Evolutionary conservation across 768 basidiomycete genomes (phyloP).

Genomic region (Paxillus ammoniavirescens): DNA sequence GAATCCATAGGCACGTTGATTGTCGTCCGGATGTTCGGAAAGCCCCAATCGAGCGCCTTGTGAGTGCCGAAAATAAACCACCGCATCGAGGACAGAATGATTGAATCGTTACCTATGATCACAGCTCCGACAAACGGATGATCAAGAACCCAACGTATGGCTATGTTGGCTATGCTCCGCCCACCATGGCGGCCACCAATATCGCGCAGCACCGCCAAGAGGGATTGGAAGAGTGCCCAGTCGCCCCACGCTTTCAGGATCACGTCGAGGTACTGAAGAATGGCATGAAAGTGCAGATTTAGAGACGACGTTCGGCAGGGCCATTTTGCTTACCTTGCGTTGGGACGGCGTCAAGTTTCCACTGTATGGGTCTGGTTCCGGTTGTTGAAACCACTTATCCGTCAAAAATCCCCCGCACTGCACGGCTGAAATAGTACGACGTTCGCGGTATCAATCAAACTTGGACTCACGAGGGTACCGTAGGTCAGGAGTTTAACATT

Average conservation of each 20-base stretch:
- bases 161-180: slow-evolving; percentile 72
- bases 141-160: slow-evolving; percentile 82
- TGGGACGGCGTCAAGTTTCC: slow-evolving; percentile 75
- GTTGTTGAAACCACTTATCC: slow-evolving; percentile 66
- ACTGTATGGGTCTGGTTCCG: slow-evolving; percentile 72
- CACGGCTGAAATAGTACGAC: slow-evolving; percentile 6
- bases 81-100: slow-evolving; percentile 6
- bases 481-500: slow-evolving; percentile 76
- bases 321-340: slow-evolving; percentile 57
- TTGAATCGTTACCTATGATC: slow-evolving; percentile 54
- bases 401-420: slow-evolving; percentile 85
- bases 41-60: slow-evolving; percentile 73
- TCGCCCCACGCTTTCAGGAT: slow-evolving; percentile 77
- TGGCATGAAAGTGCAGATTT: neutral
- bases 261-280: slow-evolving; percentile 75
- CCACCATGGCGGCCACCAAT: slow-evolving; percentile 68
- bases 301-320: neutral
- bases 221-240: slow-evolving; percentile 72
- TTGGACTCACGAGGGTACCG: slow-evolving; percentile 64
- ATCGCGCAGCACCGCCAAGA: slow-evolving; percentile 55
- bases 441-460: slow-evolving; percentile 1
- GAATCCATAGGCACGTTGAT: slow-evolving; percentile 61
- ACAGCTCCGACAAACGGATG: slow-evolving; percentile 76
- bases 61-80: slow-evolving; percentile 1
- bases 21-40: slow-evolving; percentile 71